phyloP scores from a whole-genome alignment of 2,329 filamentous ascomycete species.

The Huntiella abstrusa region DNA sequence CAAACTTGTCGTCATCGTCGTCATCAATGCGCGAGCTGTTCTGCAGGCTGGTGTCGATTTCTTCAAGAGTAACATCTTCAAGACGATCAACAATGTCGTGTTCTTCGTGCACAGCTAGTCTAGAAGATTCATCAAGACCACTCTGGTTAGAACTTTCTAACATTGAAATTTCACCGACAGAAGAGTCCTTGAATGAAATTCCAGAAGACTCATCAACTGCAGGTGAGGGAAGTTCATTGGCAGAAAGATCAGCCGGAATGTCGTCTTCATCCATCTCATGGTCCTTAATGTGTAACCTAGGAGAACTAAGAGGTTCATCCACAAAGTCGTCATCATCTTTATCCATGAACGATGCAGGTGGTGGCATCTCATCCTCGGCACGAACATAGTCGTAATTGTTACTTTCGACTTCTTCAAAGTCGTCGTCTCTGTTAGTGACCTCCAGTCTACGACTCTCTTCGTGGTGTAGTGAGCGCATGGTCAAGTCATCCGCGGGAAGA shows the following conservation, averaged over 20 bases:
- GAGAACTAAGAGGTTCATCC: slow-evolving; percentile 57
- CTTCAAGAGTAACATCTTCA: slow-evolving; percentile 4
- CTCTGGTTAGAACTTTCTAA: not conserved
- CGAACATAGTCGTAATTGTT: slow-evolving; percentile 48
- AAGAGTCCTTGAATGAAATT: slow-evolving; percentile 4
- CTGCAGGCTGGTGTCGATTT: not conserved
- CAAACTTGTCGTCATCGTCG: not conserved
- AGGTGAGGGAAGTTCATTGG: slow-evolving; percentile 13
- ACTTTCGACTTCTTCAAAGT: slow-evolving; percentile 77
- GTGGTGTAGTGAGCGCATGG: slow-evolving; percentile 34
- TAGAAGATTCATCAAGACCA: not conserved
- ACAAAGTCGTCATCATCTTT: slow-evolving; percentile 58
- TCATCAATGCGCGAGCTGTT: not conserved
- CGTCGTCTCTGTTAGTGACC: slow-evolving; percentile 65
- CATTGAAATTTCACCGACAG: slow-evolving; percentile 6
- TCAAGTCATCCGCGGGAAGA: slow-evolving; percentile 35
- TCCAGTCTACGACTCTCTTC: slow-evolving; percentile 51
- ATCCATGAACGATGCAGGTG: slow-evolving; percentile 44
- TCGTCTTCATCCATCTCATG: slow-evolving; percentile 38
- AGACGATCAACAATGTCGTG: slow-evolving; percentile 5
- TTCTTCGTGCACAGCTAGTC: slow-evolving; percentile 1
- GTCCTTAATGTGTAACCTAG: slow-evolving; percentile 30
- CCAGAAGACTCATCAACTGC: slow-evolving; percentile 3
- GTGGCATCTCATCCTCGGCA: slow-evolving; percentile 61
- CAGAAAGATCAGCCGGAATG: slow-evolving; percentile 21